Evolutionary conservation across 306 rosid species (phyloP).

Genomic region (Alnus rubra): DNA sequence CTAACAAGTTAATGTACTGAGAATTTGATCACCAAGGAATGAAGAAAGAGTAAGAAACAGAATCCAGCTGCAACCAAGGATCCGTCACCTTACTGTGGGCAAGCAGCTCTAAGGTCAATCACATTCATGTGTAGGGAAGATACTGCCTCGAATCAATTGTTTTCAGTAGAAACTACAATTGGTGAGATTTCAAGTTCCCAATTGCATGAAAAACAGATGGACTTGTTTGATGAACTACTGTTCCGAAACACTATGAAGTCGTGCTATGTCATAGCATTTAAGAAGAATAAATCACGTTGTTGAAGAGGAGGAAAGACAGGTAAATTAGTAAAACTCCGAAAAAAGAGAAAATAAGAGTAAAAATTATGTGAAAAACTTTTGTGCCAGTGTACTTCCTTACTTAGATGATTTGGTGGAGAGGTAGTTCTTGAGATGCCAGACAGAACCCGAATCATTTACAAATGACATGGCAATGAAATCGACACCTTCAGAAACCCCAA

Average conservation of each 20-base stretch:
- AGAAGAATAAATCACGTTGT: neutral
- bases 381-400: slow-evolving; percentile 46
- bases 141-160: neutral
- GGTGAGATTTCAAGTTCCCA: neutral
- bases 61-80: too few species aligned
- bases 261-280: neutral
- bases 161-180: neutral
- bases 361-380: neutral
- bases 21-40: too few species aligned
- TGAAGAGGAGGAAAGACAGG: slow-evolving; percentile 10
- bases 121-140: neutral
- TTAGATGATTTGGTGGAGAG: slow-evolving; percentile 61
- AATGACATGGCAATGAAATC: slow-evolving; percentile 86
- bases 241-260: neutral
- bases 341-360: neutral
- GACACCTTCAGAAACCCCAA: slow-evolving; percentile 73
- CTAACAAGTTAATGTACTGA: too few species aligned
- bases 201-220: slow-evolving; percentile 1
- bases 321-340: neutral
- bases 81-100: too few species aligned
- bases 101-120: neutral
- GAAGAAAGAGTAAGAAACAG: too few species aligned
- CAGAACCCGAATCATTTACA: slow-evolving; percentile 61
- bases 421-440: slow-evolving; percentile 63
- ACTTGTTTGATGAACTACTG: neutral